Base-by-base conservation (phyloP, 2,329 filamentous ascomycete genomes). In the Curvularia lunata region DNA sequence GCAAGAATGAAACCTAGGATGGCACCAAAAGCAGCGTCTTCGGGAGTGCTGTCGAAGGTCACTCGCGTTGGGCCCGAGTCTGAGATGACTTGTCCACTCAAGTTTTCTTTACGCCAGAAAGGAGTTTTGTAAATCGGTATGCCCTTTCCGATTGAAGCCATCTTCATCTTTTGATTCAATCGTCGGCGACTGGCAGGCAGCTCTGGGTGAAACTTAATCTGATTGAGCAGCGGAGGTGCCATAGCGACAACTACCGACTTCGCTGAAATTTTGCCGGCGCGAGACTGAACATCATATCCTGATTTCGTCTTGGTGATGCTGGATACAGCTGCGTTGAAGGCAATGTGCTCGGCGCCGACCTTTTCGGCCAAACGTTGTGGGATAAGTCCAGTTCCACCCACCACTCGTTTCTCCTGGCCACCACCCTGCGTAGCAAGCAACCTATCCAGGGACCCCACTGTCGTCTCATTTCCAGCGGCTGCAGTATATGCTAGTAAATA, bases 61-160 rank as follows among this genome's bases (percentile, higher is more conserved):
- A 61, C 46, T 4, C 49, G 37, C 4, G 61, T 49, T 9, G 57
- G 49, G 25, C 63, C 64, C 4, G 37, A n/a, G 25, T 67, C 60
- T 5, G 56, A 63, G 19, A 66, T 27, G 16, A 59, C 63, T 50
- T 69, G 65, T 2, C 84, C 85, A 56, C 79, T 82, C 34, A 81
- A 76, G 2, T 58, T 56, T 0, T 80, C 79, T 1, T 69, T 55
- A 1, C 74, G 67, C 84, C 84, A 86, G 67, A 79, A 85, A 0
- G 82, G 79, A 4, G 66, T 66, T 0, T 68, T 54, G 68, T 80
- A 85, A 28, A 79, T 72, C 9, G 82, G 64, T 51, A 86, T 83
- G 5, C 78, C 79, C 66, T 86, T 86, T 48, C 78, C 80, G 62
- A 84, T 84, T 58, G 81, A 80, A 3, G 83, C 83, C 38, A 81